Base-by-base conservation (phyloP, 163 green algal species). In the Trebouxia gelatinosa region DNA sequence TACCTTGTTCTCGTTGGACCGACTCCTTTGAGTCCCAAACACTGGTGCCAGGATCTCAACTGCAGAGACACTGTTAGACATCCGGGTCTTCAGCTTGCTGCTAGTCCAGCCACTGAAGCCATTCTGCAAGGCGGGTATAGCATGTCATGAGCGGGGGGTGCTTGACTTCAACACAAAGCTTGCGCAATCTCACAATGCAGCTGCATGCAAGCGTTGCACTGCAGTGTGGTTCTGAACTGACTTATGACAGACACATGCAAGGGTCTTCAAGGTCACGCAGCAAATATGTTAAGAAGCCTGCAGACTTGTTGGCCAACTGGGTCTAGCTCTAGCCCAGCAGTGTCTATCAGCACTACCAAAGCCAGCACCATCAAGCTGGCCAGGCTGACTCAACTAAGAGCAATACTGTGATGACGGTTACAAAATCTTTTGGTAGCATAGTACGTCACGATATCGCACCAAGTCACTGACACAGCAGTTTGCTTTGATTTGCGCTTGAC, bases 41-140 rank as follows among this genome's bases (percentile, higher is more conserved):
- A 85, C 58, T 29, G 84, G 80, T 2, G 71, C 43, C 74, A 89
- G 51, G 39, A 89, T 77, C 43, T 89, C 84, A 6, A 85, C 77
- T 23, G 71, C 59, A 23, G 79, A 84, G 26, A 86, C 79, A 58
- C 59, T 82, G 35, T 81, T 80, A 38, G 83, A 81, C 40, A 86
- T 80, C 89, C 93, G 92, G 70, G 90, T 91, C 74, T 90, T 83
- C 78, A 96, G 90, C 88, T 93, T 94, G 84, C 79, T 85, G 75
- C 84, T 74, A 43, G 91, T 87, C 92, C 92, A 96, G 35, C 85
- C 89, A 80, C 78, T 70, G 81, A 93, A 96, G 74, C 92, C 92
- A 48, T 88, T 87, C 64, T 83, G 50, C 38, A 90, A 11, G n/a
- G 40, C 37, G 32, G 48, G 48, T 23, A 59, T 19, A 59, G 48